These are phyloP conservation scores for Begonia peltatifolia DNA, from an alignment of 306 rosid genomes.

Conservation along the genomic window DNA sequence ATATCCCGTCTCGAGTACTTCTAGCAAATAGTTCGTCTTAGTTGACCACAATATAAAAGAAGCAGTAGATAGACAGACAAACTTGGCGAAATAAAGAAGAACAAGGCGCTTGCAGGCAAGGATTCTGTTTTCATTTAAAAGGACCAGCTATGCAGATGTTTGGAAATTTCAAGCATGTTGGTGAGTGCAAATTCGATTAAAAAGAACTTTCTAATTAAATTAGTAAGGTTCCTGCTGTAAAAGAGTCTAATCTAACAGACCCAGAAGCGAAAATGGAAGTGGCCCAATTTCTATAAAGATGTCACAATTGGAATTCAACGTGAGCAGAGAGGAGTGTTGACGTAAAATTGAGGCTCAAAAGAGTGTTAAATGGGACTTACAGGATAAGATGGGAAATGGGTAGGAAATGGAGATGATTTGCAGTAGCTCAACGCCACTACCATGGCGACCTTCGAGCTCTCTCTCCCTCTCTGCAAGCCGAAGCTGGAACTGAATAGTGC, in stretches of 20 bases:
- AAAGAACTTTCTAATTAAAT: neutral
- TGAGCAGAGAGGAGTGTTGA: neutral
- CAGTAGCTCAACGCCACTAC: constrained; percentile 33
- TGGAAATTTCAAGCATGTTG: neutral
- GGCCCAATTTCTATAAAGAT: neutral
- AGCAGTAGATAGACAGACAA: too few relatives aligned
- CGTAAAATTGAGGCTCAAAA: neutral
- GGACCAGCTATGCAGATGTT: neutral
- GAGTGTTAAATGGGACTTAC: constrained; percentile 12
- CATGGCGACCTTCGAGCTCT: constrained; percentile 18
- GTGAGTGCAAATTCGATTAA: neutral
- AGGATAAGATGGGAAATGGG: constrained; percentile 13
- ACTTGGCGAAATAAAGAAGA: too few relatives aligned
- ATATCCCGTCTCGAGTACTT: neutral
- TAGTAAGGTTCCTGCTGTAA: neutral
- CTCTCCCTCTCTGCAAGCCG: neutral
- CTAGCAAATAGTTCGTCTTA: neutral
- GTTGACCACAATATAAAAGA: neutral
- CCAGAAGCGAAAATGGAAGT: neutral
- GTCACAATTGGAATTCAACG: neutral
- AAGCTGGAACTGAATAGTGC: too few relatives aligned
- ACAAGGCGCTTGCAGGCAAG: neutral
- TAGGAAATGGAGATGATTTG: constrained; percentile 42
- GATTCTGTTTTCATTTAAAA: neutral
- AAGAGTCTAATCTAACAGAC: neutral